Evolutionary conservation across 768 basidiomycete genomes (phyloP), one percentile per base, ranked within the genome.

Genomic region (Arthromyces matolae): DNA sequence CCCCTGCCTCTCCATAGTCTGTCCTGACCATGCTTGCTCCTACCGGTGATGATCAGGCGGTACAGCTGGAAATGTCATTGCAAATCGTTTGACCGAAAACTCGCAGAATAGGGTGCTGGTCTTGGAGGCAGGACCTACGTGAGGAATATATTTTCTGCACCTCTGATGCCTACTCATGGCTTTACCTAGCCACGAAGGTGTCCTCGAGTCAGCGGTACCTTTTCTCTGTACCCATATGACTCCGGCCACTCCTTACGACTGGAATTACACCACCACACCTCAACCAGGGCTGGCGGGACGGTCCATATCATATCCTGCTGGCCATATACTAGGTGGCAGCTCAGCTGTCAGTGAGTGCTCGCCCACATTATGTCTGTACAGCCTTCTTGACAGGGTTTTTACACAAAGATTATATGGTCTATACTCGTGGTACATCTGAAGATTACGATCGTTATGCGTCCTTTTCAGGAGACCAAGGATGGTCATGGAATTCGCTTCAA

Each of bases 251-350:
- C 43, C 31, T 10, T 57, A 51, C 44, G 59, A 63, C 38, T 64
- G 63, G 63, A 64, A 64, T 33, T 63, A 45, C 49, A 63, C 63
- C 4, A 61, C 60, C 2, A 55, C 49, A 2, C 57, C 62, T 16
- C 64, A 66, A 42, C 13, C 45, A 9, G 56, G 47, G 4, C 41
- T 64, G 4, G 52, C 54, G 41, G 50, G 52, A 22, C 53, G 60
- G 1, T 19, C 45, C 4, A 46, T 64, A 10, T n/a, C 51, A 5
- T 62, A 61, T 45, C 51, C 60, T 7, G 36, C 62, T 37, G 64
- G 64, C 4, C 44, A 51, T 34, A 45, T 62, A 14, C 46, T 66
- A 1, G 64, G 64, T 12, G 64, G 63, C 4, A 51, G 49, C 18
- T 60, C 58, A 41, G 55, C 56, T 1, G 48, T 62, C 35, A 62